Percentiles rank a stretch among this genome's conserved stretches.
These are phyloP conservation scores for Pythium sukuiense DNA, from an alignment of 352 stramenopile species.

Conservation along the genomic window DNA sequence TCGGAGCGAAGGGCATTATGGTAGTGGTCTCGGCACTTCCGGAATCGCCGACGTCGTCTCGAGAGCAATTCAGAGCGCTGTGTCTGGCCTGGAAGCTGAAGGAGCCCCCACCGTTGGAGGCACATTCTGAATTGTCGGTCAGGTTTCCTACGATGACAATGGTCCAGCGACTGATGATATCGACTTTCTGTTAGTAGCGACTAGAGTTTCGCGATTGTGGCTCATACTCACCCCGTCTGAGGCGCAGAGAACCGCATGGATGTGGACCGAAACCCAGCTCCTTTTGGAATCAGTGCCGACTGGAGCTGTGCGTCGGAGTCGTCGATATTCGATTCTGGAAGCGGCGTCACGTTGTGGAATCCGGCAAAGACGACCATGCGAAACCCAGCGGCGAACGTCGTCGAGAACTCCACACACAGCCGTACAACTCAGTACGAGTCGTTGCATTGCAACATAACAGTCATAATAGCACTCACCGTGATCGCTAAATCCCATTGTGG, in stretches of 20 bases:
- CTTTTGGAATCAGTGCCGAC: constrained; percentile 10
- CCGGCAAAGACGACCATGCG: constrained; percentile 9
- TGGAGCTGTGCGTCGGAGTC: constrained; percentile 1
- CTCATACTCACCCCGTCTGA: constrained; percentile 12
- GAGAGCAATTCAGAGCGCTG: constrained; percentile 5
- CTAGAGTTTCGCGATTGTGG: not conserved
- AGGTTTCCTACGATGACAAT: constrained; percentile 16
- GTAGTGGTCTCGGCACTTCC: not conserved
- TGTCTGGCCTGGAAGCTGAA: constrained; percentile 12
- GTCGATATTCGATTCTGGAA: not conserved
- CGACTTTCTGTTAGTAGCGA: not conserved
- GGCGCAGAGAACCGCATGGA: constrained; percentile 16
- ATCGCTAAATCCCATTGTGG: constrained; percentile 18
- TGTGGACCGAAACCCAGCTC: constrained; percentile 15
- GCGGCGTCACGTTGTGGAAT: constrained; percentile 4
- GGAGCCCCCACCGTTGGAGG: constrained; percentile 5
- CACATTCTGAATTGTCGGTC: constrained; percentile 21
- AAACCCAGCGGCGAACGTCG: constrained; percentile 23
- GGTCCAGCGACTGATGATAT: constrained; percentile 9
- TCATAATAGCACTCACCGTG: constrained; percentile 2
- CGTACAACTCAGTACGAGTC: not conserved
- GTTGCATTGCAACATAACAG: not conserved
- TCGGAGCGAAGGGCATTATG: not conserved
- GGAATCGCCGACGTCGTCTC: not conserved
- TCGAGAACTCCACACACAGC: constrained; percentile 15